A percentile compares a stretch with the other conserved stretches of the same genome.
phyloP scores from a whole-genome alignment of 78 protist species.

The Dictyostelium citrinum region DNA sequence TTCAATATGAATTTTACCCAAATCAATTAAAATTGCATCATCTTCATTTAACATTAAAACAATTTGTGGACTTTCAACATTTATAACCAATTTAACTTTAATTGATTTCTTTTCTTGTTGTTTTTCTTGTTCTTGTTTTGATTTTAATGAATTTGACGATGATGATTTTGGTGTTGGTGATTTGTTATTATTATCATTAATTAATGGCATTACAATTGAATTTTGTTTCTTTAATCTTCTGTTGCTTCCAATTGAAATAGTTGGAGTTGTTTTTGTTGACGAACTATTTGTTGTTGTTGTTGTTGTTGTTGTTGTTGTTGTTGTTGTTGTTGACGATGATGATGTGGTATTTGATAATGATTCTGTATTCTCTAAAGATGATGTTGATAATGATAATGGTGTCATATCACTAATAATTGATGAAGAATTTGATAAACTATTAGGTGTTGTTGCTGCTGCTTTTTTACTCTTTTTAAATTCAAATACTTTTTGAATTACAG shows the following conservation, averaged over 20 bases:
- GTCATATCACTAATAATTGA: neutral
- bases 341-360: neutral
- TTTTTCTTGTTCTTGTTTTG: neutral
- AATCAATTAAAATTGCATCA: constrained; percentile 22
- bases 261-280: too few relatives aligned
- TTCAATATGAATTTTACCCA: constrained; percentile 49
- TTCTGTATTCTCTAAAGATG: neutral
- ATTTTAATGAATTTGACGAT: neutral
- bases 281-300: neutral
- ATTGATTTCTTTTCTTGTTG: neutral
- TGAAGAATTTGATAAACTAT: neutral
- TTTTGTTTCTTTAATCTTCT: constrained; percentile 34
- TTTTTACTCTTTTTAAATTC: neutral
- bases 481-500: neutral
- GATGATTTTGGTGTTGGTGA: neutral
- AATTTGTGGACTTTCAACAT: constrained; percentile 45
- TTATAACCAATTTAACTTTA: constrained; percentile 1
- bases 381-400: constrained; percentile 13
- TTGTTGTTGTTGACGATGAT: neutral
- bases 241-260: neutral
- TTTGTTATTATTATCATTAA: neutral
- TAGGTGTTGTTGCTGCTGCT: neutral
- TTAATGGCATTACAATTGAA: constrained; percentile 54
- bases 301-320: neutral
- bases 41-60: neutral